Base-by-base conservation (phyloP, 1,284 basidiomycete genomes). In the Fistulinella staudtii region DNA sequence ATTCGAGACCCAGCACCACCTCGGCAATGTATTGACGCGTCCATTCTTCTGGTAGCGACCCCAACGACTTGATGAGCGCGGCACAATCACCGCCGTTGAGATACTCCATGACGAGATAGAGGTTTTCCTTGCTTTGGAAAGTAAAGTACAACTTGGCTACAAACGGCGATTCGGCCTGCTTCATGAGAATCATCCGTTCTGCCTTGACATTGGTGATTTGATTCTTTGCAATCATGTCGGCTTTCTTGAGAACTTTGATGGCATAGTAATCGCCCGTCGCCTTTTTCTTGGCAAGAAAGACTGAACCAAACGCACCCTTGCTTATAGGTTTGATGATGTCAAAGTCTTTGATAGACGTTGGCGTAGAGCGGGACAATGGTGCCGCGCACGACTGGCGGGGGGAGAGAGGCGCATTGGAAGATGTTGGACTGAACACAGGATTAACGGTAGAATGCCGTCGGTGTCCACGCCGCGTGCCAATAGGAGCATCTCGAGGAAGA, bases 161-260 rank as follows among this genome's bases (percentile, higher is more conserved):
- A 71, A 99, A 98, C n/a, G 96, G 94, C 10, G 94, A 97, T 67
- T 97, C 93, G 0, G 96, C 90, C 66, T 99, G 95, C 64, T 93
- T 95, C 96, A 99, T 99, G 54, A 99, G 77, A 60, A 99, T 99
- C 82, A 95, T 98, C 45, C 96, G 81, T 71, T 99, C 96, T 3
- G 96, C 96, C 71, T 98, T 99, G 66, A 99, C 95, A 63, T 99
- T 99, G 45, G 96, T 99, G 67, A 99, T 96, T 69, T 99, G 96
- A 72, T 99, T 99, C 79, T 99, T 99, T 37, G 96, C 93, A 63
- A 99, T 98, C 96, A 99, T 99, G 70, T 99, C 96, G 22, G 93
- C 92, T 74, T 99, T 99, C 72, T 96, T 98, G 56, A 99, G 71
- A 25, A 98, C 93, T 70, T 99, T 99, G 81, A 99, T 96, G 22